phyloP scores from a whole-genome alignment of 331 rosid species.

The Quercus phellos region DNA sequence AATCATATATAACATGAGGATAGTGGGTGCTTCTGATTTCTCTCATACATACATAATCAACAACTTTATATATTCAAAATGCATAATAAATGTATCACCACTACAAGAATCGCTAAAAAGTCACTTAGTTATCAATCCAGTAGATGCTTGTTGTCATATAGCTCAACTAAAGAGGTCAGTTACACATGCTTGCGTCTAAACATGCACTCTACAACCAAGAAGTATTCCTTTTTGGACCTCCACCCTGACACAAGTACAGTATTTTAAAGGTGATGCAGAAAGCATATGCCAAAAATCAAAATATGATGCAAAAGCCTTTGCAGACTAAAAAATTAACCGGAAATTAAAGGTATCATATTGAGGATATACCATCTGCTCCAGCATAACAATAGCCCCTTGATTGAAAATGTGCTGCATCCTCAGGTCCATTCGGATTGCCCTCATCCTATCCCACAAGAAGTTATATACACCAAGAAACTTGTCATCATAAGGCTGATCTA shows the following conservation, averaged over 20 bases:
- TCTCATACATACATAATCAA: neutral
- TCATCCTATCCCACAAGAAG: conserved; percentile 98
- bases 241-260: neutral
- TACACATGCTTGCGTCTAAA: neutral
- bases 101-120: neutral
- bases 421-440: conserved; percentile 95
- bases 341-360: neutral
- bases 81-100: neutral
- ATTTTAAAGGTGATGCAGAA: neutral
- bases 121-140: neutral
- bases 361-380: conserved; percentile 89
- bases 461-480: conserved; percentile 79
- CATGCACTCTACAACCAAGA: neutral
- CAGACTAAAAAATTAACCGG: neutral
- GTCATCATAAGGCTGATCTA: conserved; percentile 73
- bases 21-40: neutral
- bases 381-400: conserved; percentile 72
- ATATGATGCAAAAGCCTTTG: neutral
- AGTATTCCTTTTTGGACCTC: neutral
- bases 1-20: neutral
- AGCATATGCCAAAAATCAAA: neutral
- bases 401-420: conserved; percentile 98
- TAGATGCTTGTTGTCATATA: neutral
- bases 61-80: neutral
- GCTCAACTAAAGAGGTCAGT: neutral